Evolutionary conservation across 345 rosid genomes (phyloP).

Genomic region (Noccaea bulbosa): DNA sequence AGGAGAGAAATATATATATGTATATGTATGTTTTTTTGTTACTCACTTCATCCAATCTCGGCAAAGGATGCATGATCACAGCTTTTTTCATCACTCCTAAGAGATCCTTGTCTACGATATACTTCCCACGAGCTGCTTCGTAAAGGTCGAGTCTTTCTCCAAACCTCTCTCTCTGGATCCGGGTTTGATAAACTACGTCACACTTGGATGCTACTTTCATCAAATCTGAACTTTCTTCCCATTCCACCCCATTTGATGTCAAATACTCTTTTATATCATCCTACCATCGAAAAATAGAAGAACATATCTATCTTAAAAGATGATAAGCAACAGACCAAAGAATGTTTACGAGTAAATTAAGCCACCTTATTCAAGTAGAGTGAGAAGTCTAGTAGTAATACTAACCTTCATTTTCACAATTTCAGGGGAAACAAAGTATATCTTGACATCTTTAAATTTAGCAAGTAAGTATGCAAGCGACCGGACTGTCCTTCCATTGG

Average conservation of each 20-base stretch:
- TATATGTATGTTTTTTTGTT: background rate
- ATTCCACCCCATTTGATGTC: constrained; percentile 67
- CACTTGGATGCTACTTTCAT: constrained; percentile 86
- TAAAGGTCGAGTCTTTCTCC: constrained; percentile 88
- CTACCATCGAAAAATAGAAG: constrained; percentile 40
- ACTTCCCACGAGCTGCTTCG: constrained; percentile 92
- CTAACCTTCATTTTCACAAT: constrained; percentile 94
- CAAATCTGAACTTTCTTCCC: constrained; percentile 88
- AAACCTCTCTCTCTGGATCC: constrained; percentile 88
- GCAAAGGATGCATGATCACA: constrained; percentile 95
- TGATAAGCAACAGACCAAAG: background rate
- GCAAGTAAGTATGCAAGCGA: constrained; percentile 95
- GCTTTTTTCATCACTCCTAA: constrained; percentile 76
- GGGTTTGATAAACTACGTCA: constrained; percentile 89
- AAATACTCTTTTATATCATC: constrained; percentile 92
- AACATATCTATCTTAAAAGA: background rate
- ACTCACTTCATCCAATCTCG: constrained; percentile 89
- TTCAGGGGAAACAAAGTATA: constrained; percentile 86
- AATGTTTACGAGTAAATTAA: background rate
- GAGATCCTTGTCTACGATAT: constrained; percentile 67
- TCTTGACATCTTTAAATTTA: constrained; percentile 77
- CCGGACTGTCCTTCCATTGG: constrained; percentile 93
- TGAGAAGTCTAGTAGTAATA: background rate
- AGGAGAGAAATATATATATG: too few species aligned
- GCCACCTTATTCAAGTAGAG: background rate